Evolutionary conservation across 495 filamentous ascomycete genomes (phyloP), one percentile per base, ranked within the genome.

Genomic region (Penicillium turbatum): DNA sequence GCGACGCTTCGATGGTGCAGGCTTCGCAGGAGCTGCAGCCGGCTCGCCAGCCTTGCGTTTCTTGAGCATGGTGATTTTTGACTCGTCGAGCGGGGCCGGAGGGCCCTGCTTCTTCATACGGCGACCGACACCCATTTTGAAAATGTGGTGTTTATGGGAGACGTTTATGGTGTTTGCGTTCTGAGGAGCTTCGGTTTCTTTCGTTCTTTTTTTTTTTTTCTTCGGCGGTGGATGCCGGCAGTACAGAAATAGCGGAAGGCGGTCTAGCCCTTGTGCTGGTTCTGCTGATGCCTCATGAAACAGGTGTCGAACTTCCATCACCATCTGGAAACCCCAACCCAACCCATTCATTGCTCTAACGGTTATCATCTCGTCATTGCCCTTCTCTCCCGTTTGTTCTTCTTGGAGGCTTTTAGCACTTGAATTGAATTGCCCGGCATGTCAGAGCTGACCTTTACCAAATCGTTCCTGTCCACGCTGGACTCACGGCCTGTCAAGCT

Each of bases 71-170:
- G 84, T 79, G 55, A 88, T 83, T 61, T 86, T 86, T 24, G 82
- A 84, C 68, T 96, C 90, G 60, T 92, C 86, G 53, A 96, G 81
- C 27, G 84, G 79, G 53, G 84, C 80, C 29, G 95, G 95, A 55
- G 87, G 81, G 32, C 90, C 95, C 77, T 98, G 93, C 73, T 97
- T 96, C 68, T 88, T 85, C 86, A 96, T 92, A 57, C 93, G 90
- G 62, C 90, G 88, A 57, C 90, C 88, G 53, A 81, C 77, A 73
- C 92, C 92, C 92, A 96, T 97, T 67, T 69, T 84, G 67, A 67
- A 49, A 49, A 45, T 53, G 38, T 52, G 52, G 44, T 53, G 55
- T 59, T 52, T 61, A 55, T 63, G 52, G 49, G 40, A 24, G 17
- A 51, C 19, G 38, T 51, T 62, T 62, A 47, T 26, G 29, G 31